Evolutionary conservation across 768 basidiomycete genomes (phyloP), one percentile per base, ranked within the genome.

Genomic region (Lactarius quietus): DNA sequence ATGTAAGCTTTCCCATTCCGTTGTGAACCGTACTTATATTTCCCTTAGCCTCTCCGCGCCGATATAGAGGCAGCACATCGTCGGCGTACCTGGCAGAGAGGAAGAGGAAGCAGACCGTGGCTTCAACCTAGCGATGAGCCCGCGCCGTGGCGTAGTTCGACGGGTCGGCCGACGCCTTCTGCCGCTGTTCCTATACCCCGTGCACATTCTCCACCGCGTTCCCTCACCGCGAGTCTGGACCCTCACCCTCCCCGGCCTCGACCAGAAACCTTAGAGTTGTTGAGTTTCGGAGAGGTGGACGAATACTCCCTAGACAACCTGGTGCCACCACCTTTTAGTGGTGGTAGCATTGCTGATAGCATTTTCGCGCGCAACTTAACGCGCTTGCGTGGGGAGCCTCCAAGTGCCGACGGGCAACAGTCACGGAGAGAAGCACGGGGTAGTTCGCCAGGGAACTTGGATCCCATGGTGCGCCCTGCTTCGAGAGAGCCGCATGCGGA

Each of bases 41-140:
- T 59, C 41, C 41, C 9, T 28, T 45, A 66, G 65, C 38, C 65
- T 17, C 59, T 58, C 57, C 65, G 65, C 52, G 18, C 52, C 31
- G 61, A 66, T 54, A 26, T 31, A 17, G 65, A 66, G 28, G 51
- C 57, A 35, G 39, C 35, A 7, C 61, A 62, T 45, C 65, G 57
- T 26, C 60, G 57, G 39, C 65, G 65, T 43, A 66, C 28, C 48
- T 66, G 61, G 61, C 56, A 66, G 33, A 66, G 65, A 29, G 36
- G 17, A 51, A 62, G 61, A 53, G 65, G 56, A 20, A 31, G 31
- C 12, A 39, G 61, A 17, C 31, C 65, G 20, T 57, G 57, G 62
- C 51, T 48, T 53, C 33, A 59, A 15, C 15, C 58, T n/a, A 31
- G 48, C 3, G 52, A 64, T 15, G 61, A 62, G 51, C 53, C 45